Conservation (phyloP, 1,284 basidiomycete species). For the Erythrobasidium hasegawianum region DNA sequence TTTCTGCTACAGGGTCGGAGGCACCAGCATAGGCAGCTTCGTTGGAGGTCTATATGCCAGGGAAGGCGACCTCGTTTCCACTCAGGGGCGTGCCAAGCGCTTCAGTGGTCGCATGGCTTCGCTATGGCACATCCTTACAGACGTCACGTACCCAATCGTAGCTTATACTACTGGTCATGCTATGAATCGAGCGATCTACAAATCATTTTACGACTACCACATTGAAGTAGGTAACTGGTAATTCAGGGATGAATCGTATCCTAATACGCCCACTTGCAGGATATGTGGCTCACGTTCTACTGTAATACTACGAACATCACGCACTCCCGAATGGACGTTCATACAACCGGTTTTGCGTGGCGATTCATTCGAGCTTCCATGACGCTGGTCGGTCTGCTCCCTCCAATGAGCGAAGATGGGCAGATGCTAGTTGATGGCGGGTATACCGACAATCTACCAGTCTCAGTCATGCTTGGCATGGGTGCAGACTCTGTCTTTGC, state of each 20-base stretch:
- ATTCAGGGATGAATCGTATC: too few relatives aligned
- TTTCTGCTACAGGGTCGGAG: conserved; percentile 53
- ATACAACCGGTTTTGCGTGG: conserved; percentile 57
- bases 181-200: conserved; percentile 75
- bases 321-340: conserved; percentile 93
- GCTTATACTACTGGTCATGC: conserved; percentile 97
- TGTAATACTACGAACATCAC: conserved; percentile 99
- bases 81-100: conserved; percentile 79
- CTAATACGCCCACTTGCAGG: too few relatives aligned
- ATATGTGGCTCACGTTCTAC: conserved; percentile 99
- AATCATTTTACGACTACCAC: conserved; percentile 87
- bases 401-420: conserved; percentile 91
- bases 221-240: conserved; percentile 64
- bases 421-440: conserved; percentile 83
- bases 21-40: conserved; percentile 86
- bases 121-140: conserved; percentile 88
- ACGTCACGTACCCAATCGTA: conserved; percentile 93
- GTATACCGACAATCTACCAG: conserved; percentile 90
- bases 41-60: conserved; percentile 93
- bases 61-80: conserved; percentile 85
- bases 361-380: conserved; percentile 81
- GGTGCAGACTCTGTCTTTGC: conserved; percentile 92
- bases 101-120: conserved; percentile 89
- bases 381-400: conserved; percentile 91
- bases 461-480: conserved; percentile 83